phyloP scores from a whole-genome alignment of 257 asterid genomes.

The Solanum medicagineum region DNA sequence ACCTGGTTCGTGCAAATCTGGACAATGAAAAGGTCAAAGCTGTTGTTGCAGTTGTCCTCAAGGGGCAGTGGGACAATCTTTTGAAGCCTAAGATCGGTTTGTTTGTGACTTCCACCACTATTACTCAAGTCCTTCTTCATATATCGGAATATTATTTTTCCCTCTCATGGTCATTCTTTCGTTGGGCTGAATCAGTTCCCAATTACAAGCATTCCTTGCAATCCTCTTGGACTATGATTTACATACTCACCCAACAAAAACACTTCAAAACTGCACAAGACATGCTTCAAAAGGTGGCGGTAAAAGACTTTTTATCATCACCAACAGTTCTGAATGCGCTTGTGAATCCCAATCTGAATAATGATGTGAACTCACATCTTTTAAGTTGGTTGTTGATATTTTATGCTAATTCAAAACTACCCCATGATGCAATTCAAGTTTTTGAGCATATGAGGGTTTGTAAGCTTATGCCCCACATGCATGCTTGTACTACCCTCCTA shows the following conservation, averaged over 20 bases:
- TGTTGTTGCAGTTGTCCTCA: constrained; percentile 43
- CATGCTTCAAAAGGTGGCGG: constrained; percentile 57
- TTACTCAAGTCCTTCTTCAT: constrained; percentile 32
- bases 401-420: constrained; percentile 58
- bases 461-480: constrained; percentile 58
- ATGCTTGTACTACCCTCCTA: constrained; percentile 74
- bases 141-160: constrained; percentile 37
- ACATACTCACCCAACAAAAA: constrained; percentile 50
- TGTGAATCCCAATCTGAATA: constrained; percentile 19
- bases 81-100: constrained; percentile 66
- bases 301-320: constrained; percentile 64
- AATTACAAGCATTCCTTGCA: constrained; percentile 61
- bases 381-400: constrained; percentile 88
- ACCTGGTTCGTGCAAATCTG: constrained; percentile 10
- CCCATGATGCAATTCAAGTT: constrained; percentile 67
- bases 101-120: constrained; percentile 40
- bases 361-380: constrained; percentile 66
- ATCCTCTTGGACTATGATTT: constrained; percentile 70
- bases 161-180: constrained; percentile 58
- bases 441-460: constrained; percentile 76
- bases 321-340: constrained; percentile 71
- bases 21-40: constrained; percentile 37
- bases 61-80: constrained; percentile 56
- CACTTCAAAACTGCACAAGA: constrained; percentile 59
- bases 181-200: constrained; percentile 73